Evolutionary conservation across 2,329 filamentous ascomycete genomes (phyloP).

Genomic region (Phaeosphaeria sp.): DNA sequence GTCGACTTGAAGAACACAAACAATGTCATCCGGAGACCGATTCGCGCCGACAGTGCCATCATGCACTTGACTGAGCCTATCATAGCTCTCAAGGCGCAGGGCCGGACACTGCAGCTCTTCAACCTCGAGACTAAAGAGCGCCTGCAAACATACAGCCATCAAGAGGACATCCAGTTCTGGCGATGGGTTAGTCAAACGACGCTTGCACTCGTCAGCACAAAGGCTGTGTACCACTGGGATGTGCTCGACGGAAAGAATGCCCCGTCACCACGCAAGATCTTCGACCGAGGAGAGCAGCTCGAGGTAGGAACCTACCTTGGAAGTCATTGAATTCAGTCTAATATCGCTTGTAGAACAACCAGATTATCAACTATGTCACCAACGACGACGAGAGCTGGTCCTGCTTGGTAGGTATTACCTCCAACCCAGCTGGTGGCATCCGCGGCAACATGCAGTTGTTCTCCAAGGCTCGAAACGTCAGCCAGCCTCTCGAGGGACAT

Average conservation of each 20-base stretch:
- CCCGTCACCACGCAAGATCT: slow-evolving; percentile 80
- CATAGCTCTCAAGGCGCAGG: slow-evolving; percentile 94
- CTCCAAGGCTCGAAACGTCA: slow-evolving; percentile 94
- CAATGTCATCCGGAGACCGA: slow-evolving; percentile 91
- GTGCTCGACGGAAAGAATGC: slow-evolving; percentile 85
- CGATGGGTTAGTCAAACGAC: slow-evolving; percentile 95
- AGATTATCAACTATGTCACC: slow-evolving; percentile 99
- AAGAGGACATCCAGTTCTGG: slow-evolving; percentile 98
- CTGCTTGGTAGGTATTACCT: slow-evolving; percentile 95
- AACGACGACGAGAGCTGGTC: slow-evolving; percentile 98
- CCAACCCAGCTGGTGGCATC: slow-evolving; percentile 89
- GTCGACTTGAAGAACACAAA: slow-evolving; percentile 97
- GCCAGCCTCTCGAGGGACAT: slow-evolving; percentile 96
- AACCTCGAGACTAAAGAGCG: slow-evolving; percentile 92
- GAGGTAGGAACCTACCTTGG: slow-evolving; percentile 63
- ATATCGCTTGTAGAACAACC: slow-evolving; percentile 70
- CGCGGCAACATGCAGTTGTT: slow-evolving; percentile 97
- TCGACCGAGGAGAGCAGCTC: slow-evolving; percentile 91
- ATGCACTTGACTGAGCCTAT: slow-evolving; percentile 98
- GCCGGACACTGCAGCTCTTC: slow-evolving; percentile 95
- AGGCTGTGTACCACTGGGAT: slow-evolving; percentile 95
- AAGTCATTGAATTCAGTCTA: slow-evolving; percentile 3
- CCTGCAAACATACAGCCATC: slow-evolving; percentile 95
- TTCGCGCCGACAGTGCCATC: slow-evolving; percentile 99
- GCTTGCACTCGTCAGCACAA: slow-evolving; percentile 89